Percentiles rank a stretch among this genome's conserved stretches.
Conservation (phyloP, 306 rosid genomes). For the Citrullus colocynthis region DNA sequence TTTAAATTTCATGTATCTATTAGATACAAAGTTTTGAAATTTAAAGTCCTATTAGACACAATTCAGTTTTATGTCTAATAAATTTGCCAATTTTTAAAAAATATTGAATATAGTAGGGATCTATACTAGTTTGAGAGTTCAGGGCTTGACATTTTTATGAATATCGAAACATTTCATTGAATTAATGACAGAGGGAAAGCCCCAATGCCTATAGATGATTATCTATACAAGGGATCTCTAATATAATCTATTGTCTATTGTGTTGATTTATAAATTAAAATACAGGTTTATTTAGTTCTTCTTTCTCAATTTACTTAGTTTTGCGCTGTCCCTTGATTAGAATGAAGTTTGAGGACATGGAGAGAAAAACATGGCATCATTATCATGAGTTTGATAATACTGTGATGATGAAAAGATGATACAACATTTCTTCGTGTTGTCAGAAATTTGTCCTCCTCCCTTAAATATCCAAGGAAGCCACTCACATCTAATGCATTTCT, state of each 20-base stretch:
- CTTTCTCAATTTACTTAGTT: background rate
- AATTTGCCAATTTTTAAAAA: too few relatives aligned
- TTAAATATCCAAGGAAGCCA: background rate
- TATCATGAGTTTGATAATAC: background rate
- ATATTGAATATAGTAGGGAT: background rate
- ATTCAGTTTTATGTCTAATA: too few relatives aligned
- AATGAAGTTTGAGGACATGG: background rate
- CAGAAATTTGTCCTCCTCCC: background rate
- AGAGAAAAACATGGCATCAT: background rate
- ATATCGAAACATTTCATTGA: too few relatives aligned
- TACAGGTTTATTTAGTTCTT: background rate
- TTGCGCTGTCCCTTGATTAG: background rate
- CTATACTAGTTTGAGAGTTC: background rate
- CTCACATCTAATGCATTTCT: background rate
- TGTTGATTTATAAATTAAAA: background rate
- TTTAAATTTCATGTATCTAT: too few relatives aligned
- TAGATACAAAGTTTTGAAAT: background rate
- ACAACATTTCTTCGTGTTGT: background rate
- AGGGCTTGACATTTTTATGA: background rate
- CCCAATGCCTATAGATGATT: too few relatives aligned
- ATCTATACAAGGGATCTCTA: too few relatives aligned
- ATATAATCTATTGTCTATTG: too few relatives aligned
- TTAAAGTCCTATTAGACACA: background rate
- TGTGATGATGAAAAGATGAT: background rate
- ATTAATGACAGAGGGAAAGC: too few relatives aligned